Base-by-base conservation (phyloP, 1,284 basidiomycete species). In the Naganishia albida region DNA sequence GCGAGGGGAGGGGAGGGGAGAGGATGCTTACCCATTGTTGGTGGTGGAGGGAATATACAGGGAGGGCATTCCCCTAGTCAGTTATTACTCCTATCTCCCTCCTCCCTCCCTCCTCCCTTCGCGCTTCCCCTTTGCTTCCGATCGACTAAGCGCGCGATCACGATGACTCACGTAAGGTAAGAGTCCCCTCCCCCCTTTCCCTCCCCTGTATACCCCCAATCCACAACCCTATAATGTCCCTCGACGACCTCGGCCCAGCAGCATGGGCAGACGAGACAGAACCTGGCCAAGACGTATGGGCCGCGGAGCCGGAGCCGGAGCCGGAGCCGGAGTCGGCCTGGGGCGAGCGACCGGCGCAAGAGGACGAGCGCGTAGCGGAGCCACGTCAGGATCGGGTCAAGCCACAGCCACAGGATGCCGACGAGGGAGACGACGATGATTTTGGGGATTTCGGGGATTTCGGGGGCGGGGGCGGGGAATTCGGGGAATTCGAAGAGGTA, bases 401-500 rank as follows among this genome's bases (percentile, higher is more conserved):
- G 40, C 8, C 20, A 26, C 15, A 25, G 20, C 2, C 10, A 10
- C 34, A 34, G 10, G 6, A 34, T 34, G 34, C 25, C 12, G 50
- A 6, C 34, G 10, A 7, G 15, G 48, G 26, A 28, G 48, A 18
- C 25, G 23, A 44, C 18, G 59, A 54, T 30, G 64, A 65, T 25
- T 54, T 62, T n/a, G 71, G 38, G 63, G 78, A 72, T 16, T 78
- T 80, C 68, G 79, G 78, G 1, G 80, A 93, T 73, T 78, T 80
- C 68, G 78, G 76, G 2, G 80, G 93, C 73, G n/a, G n/a, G n/a
- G n/a, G n/a, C n/a, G 71, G 38, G 63, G 78, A 72, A 13, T 78
- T 80, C 68, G 79, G 78, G 1, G 80, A 93, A 73, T 78, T 34
- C 10, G 34, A 34, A 10, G 34, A 34, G 4, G 34, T 34, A 4